Percentiles rank a stretch among this genome's conserved stretches.
Conservation (phyloP, 2,329 filamentous ascomycete genomes). For the Paramyrothecium sp. region DNA sequence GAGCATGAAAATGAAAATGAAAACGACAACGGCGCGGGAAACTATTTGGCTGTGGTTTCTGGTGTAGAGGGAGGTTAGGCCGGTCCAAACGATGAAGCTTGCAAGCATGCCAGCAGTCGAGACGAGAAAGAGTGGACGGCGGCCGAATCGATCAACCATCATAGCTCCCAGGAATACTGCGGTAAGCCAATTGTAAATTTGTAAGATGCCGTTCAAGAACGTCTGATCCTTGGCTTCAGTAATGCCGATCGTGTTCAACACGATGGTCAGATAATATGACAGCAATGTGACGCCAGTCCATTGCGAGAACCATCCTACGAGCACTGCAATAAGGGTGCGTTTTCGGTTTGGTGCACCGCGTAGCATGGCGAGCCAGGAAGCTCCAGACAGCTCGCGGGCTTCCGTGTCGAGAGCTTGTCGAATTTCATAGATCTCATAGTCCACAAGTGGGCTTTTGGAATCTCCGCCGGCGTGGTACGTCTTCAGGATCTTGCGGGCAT, state of each 20-base stretch:
- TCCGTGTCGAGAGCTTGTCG: neutral
- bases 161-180: constrained; percentile 34
- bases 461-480: neutral
- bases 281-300: neutral
- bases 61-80: constrained; percentile 24
- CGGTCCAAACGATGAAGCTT: constrained; percentile 30
- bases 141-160: constrained; percentile 37
- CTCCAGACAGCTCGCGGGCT: neutral
- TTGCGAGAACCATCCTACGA: neutral
- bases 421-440: neutral
- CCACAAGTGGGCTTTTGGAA: neutral
- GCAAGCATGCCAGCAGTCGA: constrained; percentile 34
- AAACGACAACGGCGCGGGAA: constrained; percentile 28
- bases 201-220: constrained; percentile 23
- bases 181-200: constrained; percentile 35
- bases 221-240: constrained; percentile 33
- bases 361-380: neutral
- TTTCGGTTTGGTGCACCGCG: neutral
- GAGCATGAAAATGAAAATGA: constrained; percentile 38
- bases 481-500: neutral
- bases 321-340: neutral
- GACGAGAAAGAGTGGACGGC: constrained; percentile 35
- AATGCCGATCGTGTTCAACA: constrained; percentile 37
- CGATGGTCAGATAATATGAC: constrained; percentile 33
- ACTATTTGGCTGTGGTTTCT: constrained; percentile 15